Base-by-base conservation (phyloP, 2,329 filamentous ascomycete genomes). In the Mycogone perniciosa region DNA sequence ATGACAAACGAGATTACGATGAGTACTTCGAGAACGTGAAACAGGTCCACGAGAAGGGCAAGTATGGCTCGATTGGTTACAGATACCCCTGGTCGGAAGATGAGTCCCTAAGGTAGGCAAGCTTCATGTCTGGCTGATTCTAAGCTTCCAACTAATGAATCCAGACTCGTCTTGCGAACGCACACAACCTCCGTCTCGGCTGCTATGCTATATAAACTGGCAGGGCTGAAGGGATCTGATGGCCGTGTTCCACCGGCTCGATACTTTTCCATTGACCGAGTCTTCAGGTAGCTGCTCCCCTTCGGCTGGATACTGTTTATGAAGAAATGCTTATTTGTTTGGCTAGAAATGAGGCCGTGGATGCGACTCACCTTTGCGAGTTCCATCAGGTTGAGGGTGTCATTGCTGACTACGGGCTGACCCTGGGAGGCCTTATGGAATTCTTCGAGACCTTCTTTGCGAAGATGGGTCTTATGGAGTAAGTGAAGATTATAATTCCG, bases 301-400 rank as follows among this genome's bases (percentile, higher is more conserved):
- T 6, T 30, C 5, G 5, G 13, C 5, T 7, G 13, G 39, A 11
- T 26, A 7, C 27, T 11, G 10, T n/a, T 11, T 5, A 4, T 13
- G 10, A 20, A 7, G 6, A 5, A 30, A 35, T 7, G 30, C 51
- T 53, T 3, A 50, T 11, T 5, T 7, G 13, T 2, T 31, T 1
- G n/a, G 6, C 11, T 11, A 54, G 52, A 59, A 99, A 99, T 70
- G 93, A 99, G 72, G 89, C 89, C 3, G 91, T 99, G 52, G 93
- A 99, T 64, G 91, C 91, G 10, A 99, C 93, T 7, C 93, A 99
- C 76, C 72, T 99, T 64, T 91, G 90, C 37, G 93, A 99, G 71
- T 99, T 99, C 79, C 93, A 99, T 73, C 93, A 99, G 68, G 89
- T 97, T 33, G 93, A 99, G 72, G 93, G 93, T 70, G 92, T 99